Evolutionary conservation across 2,329 filamentous ascomycete genomes (phyloP).

Genomic region (Fusarium praegraminearum): DNA sequence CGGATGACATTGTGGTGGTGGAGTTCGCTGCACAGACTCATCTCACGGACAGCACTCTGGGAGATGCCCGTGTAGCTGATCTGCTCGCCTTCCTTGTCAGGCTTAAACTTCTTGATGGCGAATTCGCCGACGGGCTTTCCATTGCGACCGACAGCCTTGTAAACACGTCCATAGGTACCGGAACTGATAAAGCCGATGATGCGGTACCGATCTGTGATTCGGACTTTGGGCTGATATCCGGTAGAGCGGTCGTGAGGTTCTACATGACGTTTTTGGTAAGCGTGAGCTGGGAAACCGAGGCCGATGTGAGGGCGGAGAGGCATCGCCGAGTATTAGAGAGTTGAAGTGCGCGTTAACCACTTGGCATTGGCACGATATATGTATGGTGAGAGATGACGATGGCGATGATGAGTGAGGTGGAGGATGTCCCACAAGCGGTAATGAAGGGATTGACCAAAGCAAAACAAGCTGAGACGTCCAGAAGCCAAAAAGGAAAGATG

Average conservation of each 20-base stretch:
- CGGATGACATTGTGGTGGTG: constrained; percentile 90
- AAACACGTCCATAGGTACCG: constrained; percentile 96
- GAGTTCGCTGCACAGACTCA: constrained; percentile 95
- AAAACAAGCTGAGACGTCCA: constrained; percentile 12
- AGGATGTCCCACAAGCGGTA: constrained; percentile 11
- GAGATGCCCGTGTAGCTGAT: constrained; percentile 97
- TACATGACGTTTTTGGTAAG: constrained; percentile 55
- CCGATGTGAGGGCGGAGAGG: constrained; percentile 52
- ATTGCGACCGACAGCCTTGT: constrained; percentile 85
- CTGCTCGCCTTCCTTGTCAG: constrained; percentile 96
- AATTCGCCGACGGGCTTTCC: constrained; percentile 75
- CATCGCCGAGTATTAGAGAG: constrained; percentile 45
- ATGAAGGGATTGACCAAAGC: constrained; percentile 3
- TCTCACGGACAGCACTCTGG: constrained; percentile 95
- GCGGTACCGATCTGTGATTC: constrained; percentile 92
- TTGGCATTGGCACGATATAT: constrained; percentile 36
- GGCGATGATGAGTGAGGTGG: constrained; percentile 4
- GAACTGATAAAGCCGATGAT: constrained; percentile 98
- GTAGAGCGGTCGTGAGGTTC: constrained; percentile 66
- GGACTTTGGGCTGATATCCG: constrained; percentile 80
- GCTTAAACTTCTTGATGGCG: constrained; percentile 99
- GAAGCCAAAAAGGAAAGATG: neutral
- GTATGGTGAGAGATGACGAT: constrained; percentile 4
- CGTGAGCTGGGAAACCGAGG: constrained; percentile 45
- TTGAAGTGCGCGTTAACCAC: constrained; percentile 26